Evolutionary conservation across 306 rosid genomes (phyloP), one percentile per base, ranked within the genome.

Genomic region (Lotus japonicus): DNA sequence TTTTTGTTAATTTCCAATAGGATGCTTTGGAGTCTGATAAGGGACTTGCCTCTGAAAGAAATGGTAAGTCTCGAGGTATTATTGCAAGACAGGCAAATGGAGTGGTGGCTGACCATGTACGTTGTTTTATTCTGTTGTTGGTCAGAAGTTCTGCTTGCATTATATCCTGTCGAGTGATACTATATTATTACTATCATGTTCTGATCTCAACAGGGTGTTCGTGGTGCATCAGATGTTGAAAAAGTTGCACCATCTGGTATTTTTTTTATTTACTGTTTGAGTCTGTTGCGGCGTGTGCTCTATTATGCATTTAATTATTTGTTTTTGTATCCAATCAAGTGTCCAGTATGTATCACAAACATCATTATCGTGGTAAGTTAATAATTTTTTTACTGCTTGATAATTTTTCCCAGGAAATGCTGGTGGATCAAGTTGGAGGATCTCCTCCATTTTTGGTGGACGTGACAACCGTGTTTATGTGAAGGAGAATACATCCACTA

Each of bases 41-140:
- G 76, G 97, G 78, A 5, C 54, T 79, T 11, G 15, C 83, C n/a
- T 85, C 96, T 38, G 97, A 92, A 78, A 88, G 83, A 84, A 84
- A 82, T 82, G 73, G 64, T 61, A 92, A 85, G 80, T 65, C 83
- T 66, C 83, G 85, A 54, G 67, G 83, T 58, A 71, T 90, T 80
- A 73, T 88, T 74, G 84, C 83, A 6, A 86, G 97, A 81, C 92
- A 79, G 79, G 81, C 80, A 61, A 94, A 94, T 48, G 98, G 97
- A 57, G 78, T 88, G 11, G 71, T 86, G 81, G 36, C 85, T 54
- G 97, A 90, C 43, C 90, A 85, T 88, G 96, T 89, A 56, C 65
- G 73, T 55, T 49, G 45, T 18, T 58, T 45, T 68, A 56, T 56
- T 48, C 67, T 66, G 70, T 17, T 19, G 63, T 38, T 50, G 52